Evolutionary conservation across 768 basidiomycete genomes (phyloP).

Genomic region (Tylopilus subfusipes): DNA sequence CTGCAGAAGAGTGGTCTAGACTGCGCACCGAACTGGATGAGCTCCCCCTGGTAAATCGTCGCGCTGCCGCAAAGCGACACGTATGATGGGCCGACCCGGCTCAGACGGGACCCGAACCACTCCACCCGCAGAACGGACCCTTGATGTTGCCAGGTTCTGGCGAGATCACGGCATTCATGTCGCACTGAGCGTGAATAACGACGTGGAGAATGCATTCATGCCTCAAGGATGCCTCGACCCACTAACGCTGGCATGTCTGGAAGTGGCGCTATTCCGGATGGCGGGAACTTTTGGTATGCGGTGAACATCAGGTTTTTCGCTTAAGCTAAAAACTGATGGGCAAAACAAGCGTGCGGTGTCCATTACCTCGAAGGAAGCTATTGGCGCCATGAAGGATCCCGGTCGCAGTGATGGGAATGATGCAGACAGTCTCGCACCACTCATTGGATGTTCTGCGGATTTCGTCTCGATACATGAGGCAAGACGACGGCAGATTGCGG

Average conservation of each 20-base stretch:
- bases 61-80: constrained; percentile 62
- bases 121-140: constrained; percentile 47
- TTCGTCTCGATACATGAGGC: constrained; percentile 57
- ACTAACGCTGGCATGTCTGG: constrained; percentile 54
- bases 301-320: background rate
- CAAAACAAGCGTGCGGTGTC: constrained; percentile 46
- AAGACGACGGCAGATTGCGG: constrained; percentile 41
- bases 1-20: constrained; percentile 42
- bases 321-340: constrained; percentile 3
- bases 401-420: background rate
- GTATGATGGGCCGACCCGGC: constrained; percentile 55
- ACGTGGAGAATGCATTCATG: constrained; percentile 65
- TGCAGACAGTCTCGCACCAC: constrained; percentile 32
- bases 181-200: constrained; percentile 61
- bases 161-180: constrained; percentile 42
- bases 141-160: constrained; percentile 49
- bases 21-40: constrained; percentile 35
- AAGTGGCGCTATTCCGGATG: constrained; percentile 57
- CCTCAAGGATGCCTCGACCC: constrained; percentile 66
- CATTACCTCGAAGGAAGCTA: constrained; percentile 48
- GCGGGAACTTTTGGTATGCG: constrained; percentile 45
- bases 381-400: constrained; percentile 31
- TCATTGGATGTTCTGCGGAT: constrained; percentile 46
- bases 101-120: constrained; percentile 21
- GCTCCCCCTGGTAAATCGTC: constrained; percentile 51